Evolutionary conservation across 371 early-diverging fungal genomes (phyloP).

Genomic region (Dinochytrium kinnereticum): DNA sequence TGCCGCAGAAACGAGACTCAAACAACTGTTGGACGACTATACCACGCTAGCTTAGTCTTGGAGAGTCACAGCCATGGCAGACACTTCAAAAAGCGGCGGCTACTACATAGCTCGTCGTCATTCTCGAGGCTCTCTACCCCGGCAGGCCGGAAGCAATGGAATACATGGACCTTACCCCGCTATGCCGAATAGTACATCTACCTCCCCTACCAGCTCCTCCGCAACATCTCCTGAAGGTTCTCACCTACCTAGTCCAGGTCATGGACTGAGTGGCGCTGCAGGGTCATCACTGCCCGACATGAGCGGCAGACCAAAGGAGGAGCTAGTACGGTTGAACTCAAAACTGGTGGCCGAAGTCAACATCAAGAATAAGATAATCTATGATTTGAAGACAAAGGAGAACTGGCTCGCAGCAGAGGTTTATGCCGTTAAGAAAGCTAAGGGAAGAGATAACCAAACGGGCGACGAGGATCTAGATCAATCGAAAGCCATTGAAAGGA

Average conservation of each 20-base stretch:
- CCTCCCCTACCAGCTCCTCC: conserved; percentile 14
- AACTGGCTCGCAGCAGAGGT: conserved; percentile 40
- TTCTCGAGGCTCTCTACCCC: conserved; percentile 10
- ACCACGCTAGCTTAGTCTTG: too few relatives aligned
- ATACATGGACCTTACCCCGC: conserved; percentile 5
- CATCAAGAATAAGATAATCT: conserved; percentile 41
- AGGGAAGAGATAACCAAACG: background rate
- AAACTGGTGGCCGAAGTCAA: conserved; percentile 35
- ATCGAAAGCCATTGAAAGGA: background rate
- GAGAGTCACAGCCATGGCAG: background rate
- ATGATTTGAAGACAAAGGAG: conserved; percentile 33
- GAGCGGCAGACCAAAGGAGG: conserved; percentile 24
- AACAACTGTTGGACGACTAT: too few relatives aligned
- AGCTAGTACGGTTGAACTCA: conserved; percentile 21
- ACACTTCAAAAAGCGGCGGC: background rate
- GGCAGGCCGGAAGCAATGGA: background rate
- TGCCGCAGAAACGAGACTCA: too few relatives aligned
- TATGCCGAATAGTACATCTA: conserved; percentile 16
- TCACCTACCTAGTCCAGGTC: conserved; percentile 4
- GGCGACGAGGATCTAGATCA: conserved; percentile 5
- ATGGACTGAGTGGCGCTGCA: background rate
- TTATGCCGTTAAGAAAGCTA: conserved; percentile 12
- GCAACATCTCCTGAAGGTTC: conserved; percentile 16
- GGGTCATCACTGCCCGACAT: background rate
- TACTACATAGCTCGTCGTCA: conserved; percentile 14